These are phyloP conservation scores for Apiosordaria backusii DNA, from an alignment of 495 filamentous ascomycete species.

Conservation along the genomic window DNA sequence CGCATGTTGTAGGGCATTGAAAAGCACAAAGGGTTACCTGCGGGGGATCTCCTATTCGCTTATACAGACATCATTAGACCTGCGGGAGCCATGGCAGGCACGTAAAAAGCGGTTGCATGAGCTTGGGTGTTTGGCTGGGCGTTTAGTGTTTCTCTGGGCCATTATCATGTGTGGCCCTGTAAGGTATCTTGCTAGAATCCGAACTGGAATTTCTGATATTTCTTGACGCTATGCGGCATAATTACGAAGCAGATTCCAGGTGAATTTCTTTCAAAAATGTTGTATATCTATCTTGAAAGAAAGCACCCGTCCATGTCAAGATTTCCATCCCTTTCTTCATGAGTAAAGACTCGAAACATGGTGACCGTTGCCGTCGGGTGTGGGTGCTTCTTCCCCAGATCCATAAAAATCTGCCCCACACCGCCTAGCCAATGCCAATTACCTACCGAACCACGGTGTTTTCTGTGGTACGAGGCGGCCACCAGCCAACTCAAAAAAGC, in stretches of 20 bases:
- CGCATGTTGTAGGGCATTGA: not conserved
- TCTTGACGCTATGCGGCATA: not conserved
- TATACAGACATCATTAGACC: not conserved
- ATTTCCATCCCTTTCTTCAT: too few relatives aligned
- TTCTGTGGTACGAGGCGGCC: too few relatives aligned
- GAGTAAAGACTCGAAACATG: too few relatives aligned
- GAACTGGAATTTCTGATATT: not conserved
- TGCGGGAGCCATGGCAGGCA: not conserved
- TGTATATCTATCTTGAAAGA: not conserved
- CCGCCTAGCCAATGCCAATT: not conserved
- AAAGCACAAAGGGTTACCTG: too few relatives aligned
- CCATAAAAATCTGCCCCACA: slow-evolving; percentile 3
- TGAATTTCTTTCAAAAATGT: not conserved
- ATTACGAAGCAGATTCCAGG: not conserved
- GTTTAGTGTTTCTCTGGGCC: not conserved
- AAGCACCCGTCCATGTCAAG: not conserved
- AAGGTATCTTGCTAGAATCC: not conserved
- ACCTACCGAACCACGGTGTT: too few relatives aligned
- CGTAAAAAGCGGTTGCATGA: not conserved
- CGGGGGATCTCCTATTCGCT: slow-evolving; percentile 6
- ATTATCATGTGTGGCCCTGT: not conserved
- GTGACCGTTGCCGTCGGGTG: too few relatives aligned
- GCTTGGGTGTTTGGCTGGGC: slow-evolving; percentile 4
- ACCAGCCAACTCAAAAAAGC: too few relatives aligned
- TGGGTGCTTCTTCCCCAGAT: too few relatives aligned